Conservation (phyloP, 306 rosid genomes). For the Acacia melanoxylon region DNA sequence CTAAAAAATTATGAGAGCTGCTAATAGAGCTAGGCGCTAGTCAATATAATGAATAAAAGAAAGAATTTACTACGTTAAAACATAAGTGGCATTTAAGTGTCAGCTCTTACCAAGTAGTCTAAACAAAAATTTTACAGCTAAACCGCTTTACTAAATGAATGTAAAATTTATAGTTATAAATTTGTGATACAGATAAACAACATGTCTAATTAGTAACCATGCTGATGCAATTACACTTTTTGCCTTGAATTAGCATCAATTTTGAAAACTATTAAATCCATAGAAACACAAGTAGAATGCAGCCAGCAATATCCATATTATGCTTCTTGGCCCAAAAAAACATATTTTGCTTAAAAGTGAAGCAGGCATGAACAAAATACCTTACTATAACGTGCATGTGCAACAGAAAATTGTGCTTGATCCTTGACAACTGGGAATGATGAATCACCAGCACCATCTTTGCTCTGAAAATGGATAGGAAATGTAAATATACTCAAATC, state of each 20-base stretch:
- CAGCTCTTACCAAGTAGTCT: not conserved
- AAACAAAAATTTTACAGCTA: not conserved
- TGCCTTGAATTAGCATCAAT: not conserved
- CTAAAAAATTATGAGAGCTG: not conserved
- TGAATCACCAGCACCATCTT: conserved; percentile 87
- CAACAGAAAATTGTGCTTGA: conserved; percentile 84
- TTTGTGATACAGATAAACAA: not conserved
- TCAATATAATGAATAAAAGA: not conserved
- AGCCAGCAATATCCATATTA: not conserved
- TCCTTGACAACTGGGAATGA: conserved; percentile 85
- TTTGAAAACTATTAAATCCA: not conserved
- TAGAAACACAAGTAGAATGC: not conserved
- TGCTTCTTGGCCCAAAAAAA: not conserved
- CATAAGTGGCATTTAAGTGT: not conserved
- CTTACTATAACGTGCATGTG: conserved; percentile 96
- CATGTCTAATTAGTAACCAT: not conserved
- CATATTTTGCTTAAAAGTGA: conserved; percentile 3
- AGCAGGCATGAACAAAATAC: conserved; percentile 42
- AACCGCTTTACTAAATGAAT: not conserved
- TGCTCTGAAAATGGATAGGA: conserved; percentile 55
- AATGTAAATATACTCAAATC: conserved; percentile 19
- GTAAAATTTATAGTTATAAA: not conserved
- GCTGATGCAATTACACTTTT: not conserved
- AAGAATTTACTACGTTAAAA: not conserved
- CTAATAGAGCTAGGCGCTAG: not conserved